These are phyloP conservation scores for Globisporangium canariense DNA, from an alignment of 352 stramenopile genomes.

Conservation along the genomic window DNA sequence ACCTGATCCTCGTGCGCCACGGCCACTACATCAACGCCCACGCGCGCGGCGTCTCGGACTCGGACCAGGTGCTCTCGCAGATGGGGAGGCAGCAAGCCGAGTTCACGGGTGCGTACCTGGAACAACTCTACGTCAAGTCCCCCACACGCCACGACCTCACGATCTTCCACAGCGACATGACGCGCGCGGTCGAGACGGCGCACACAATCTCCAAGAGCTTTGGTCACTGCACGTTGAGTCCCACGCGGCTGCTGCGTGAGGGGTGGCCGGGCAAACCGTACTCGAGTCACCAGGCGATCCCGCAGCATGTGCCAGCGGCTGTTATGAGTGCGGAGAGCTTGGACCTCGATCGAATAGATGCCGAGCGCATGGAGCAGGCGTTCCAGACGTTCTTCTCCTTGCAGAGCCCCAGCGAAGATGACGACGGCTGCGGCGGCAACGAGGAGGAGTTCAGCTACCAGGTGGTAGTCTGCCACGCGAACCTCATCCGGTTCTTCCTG, in stretches of 20 bases:
- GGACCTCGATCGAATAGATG: conserved; percentile 41
- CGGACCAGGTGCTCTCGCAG: conserved; percentile 74
- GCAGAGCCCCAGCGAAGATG: conserved; percentile 22
- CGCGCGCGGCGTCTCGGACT: conserved; percentile 46
- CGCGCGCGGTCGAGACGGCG: conserved; percentile 70
- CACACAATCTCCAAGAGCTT: conserved; percentile 57
- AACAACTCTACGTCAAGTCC: conserved; percentile 46
- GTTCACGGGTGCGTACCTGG: conserved; percentile 66
- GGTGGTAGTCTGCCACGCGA: conserved; percentile 80
- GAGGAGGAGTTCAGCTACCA: conserved; percentile 54
- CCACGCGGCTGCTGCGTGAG: conserved; percentile 63
- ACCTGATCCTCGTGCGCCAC: conserved; percentile 76
- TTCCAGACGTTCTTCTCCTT: conserved; percentile 55
- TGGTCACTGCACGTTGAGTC: conserved; percentile 28
- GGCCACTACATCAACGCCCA: conserved; percentile 84
- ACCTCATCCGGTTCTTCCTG: conserved; percentile 81
- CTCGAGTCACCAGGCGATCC: conserved; percentile 25
- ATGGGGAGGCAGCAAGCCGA: conserved; percentile 74
- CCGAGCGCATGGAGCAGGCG: conserved; percentile 59
- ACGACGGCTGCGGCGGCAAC: conserved; percentile 26
- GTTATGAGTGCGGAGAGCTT: not conserved
- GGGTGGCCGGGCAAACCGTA: conserved; percentile 74
- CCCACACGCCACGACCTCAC: conserved; percentile 54
- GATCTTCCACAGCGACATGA: conserved; percentile 76
- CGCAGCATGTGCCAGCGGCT: conserved; percentile 5